Evolutionary conservation across 306 rosid genomes (phyloP), one percentile per base, ranked within the genome.

Genomic region (Rosa lucieae): DNA sequence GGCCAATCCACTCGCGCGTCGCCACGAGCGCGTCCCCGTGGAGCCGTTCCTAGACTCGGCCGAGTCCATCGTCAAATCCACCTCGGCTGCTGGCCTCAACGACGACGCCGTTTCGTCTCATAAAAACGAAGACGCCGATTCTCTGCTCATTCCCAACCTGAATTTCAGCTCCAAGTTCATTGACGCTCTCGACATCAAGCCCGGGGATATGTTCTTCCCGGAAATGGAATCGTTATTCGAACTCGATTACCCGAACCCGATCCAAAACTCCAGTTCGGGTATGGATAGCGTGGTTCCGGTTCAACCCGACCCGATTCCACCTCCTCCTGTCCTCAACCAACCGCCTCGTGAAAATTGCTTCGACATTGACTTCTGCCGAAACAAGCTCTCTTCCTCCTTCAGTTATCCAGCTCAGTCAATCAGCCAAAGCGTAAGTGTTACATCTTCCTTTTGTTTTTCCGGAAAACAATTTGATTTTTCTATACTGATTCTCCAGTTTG

Each of bases 21-120:
- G 99, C 77, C 99, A 96, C 89, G 97, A 93, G 51, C 96, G 99
- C 1, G 89, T 93, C 18, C 96, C 98, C 4, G 93, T 96, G 10
- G 92, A 93, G 82, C 98, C 98, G 1, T 91, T 96, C 82, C 86
- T 71, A 23, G 96, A 91, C 80, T 71, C 94, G 0, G 87, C 89
- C 1, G 98, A 89, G 12, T 85, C 92, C 10, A 69, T 89, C 8
- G 84, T 81, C 4, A 89, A 85, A 14, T 79, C 95, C 58, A 83
- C 94, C 6, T 58, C 80, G 5, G 83, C 81, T 0, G 37, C 10
- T 43, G 47, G 47, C 14, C 70, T 87, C 53, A 84, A 32, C 76
- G 82, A 67, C 76, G 82, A 67, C 63, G 32, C 49, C 79, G 76
- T 73, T 37, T 26, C 82, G 55, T 15, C 8, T 77, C 73, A 20